Evolutionary conservation across 129 eudicot species (phyloP).

Genomic region (Lonicera japonica): DNA sequence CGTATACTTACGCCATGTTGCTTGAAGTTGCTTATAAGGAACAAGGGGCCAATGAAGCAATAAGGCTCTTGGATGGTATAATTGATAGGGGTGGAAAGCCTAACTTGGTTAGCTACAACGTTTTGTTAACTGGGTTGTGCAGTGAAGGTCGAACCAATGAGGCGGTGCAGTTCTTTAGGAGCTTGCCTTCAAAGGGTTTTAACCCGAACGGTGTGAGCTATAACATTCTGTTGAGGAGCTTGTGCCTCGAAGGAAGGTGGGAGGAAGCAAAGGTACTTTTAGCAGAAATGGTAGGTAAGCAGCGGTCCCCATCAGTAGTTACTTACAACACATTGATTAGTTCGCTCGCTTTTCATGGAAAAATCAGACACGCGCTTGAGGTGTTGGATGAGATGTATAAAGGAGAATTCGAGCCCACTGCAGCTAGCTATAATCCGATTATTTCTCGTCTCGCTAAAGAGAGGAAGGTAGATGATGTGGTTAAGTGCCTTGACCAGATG

Average conservation of each 20-base stretch:
- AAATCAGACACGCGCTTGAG: constrained; percentile 58
- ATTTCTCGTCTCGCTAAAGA: constrained; percentile 55
- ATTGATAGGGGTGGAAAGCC: constrained; percentile 65
- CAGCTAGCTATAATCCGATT: constrained; percentile 70
- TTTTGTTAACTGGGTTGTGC: constrained; percentile 75
- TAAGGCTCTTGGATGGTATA: constrained; percentile 56
- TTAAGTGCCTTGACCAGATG: constrained; percentile 72
- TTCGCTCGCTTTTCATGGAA: constrained; percentile 75
- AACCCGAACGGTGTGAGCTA: constrained; percentile 70
- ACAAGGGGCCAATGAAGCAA: constrained; percentile 70
- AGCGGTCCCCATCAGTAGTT: constrained; percentile 51
- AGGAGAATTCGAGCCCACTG: constrained; percentile 52
- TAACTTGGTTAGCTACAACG: constrained; percentile 77
- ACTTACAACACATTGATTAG: constrained; percentile 65
- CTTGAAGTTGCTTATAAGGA: constrained; percentile 82
- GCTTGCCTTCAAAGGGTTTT: constrained; percentile 64
- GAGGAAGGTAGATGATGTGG: constrained; percentile 59
- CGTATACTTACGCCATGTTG: constrained; percentile 65
- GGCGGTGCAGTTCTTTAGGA: constrained; percentile 65
- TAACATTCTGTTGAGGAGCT: constrained; percentile 60
- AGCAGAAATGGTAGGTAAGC: constrained; percentile 64
- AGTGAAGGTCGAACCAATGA: constrained; percentile 66
- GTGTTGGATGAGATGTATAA: constrained; percentile 54
- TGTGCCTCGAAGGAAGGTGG: constrained; percentile 77
- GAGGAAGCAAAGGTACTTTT: constrained; percentile 65